Evolutionary conservation across 2,329 filamentous ascomycete species (phyloP), one percentile per base, ranked within the genome.

Genomic region (Scortechinia acanthostroma): DNA sequence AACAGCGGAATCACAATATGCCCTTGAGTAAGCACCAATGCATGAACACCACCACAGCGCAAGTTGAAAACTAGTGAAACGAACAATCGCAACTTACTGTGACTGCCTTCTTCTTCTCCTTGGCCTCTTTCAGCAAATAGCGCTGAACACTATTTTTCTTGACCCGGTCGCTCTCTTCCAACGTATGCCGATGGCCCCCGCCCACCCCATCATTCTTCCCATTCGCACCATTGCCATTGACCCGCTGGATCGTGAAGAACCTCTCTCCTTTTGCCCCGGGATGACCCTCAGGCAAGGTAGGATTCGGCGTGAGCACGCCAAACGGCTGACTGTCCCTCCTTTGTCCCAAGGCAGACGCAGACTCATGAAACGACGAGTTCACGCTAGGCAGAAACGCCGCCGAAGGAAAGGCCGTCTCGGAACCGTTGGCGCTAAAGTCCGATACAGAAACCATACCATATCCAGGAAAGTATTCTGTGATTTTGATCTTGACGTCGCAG

Each of bases 401-500:
- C 17, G 35, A 40, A 23, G 47, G 46, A 35, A 44, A 35, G 45
- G 47, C 48, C 6, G 49, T 46, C 20, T 52, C 50, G 3, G 51
- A 53, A 42, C 52, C 55, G 42, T 61, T 60, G 15, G 57, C 51
- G 17, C 53, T 51, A 37, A 57, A 53, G 42, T 55, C 59, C 43
- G 57, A 55, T 10, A 30, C 25, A n/a, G n/a, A n/a, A 10, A 30
- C 25, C 54, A 55, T 33, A 58, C 49, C 58, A 59, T 58, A 44
- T 58, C 74, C 76, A 6, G 83, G 76, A 45, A 85, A 83, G 63
- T 87, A 88, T 61, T 91, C 86, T 2, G 85, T 89, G 48, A 91
- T 88, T 61, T 90, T 91, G 60, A 91, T 89, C 64, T 91, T 91
- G 51, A 91, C 86, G 60, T 91, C 86, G 59, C 87, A 91, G n/a